These are phyloP conservation scores for Rhodotorula babjevae DNA, from an alignment of 768 basidiomycete genomes.

Conservation along the genomic window DNA sequence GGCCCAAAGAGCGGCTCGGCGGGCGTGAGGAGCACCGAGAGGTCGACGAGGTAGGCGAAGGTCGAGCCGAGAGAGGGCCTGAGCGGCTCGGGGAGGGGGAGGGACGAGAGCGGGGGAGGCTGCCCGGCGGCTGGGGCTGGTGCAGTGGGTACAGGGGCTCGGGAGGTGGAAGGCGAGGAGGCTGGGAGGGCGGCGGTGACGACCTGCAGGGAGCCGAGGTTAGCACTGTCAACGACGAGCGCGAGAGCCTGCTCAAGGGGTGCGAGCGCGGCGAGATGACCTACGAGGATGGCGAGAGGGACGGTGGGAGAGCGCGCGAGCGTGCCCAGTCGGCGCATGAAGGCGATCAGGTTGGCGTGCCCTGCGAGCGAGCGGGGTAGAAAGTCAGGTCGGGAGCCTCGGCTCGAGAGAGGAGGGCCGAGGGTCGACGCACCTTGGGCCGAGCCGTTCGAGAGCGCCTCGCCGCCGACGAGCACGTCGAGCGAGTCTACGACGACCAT, in stretches of 20 bases:
- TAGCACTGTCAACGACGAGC: neutral
- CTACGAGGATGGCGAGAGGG: constrained; percentile 15
- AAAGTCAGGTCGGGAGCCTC: neutral
- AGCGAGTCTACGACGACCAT: constrained; percentile 24
- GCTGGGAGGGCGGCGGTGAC: neutral
- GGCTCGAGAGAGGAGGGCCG: too few species aligned
- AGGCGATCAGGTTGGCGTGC: constrained; percentile 22
- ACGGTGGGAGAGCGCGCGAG: neutral
- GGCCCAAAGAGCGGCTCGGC: constrained; percentile 6
- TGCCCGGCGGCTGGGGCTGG: too few species aligned
- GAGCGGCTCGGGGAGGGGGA: neutral
- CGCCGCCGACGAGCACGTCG: constrained; percentile 15
- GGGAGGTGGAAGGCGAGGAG: neutral
- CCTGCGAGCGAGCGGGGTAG: neutral
- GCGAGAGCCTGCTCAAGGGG: neutral
- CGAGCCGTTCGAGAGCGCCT: neutral
- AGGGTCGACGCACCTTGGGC: constrained; percentile 9
- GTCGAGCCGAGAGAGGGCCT: neutral
- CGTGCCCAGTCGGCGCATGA: constrained; percentile 12
- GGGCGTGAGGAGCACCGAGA: constrained; percentile 1
- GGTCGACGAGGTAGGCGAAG: constrained; percentile 1
- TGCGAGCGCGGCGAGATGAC: neutral
- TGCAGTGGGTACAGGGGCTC: too few species aligned
- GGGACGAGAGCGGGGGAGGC: constrained; percentile 2
- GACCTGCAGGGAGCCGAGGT: neutral